These are phyloP conservation scores for Aspergillus brunneoviolaceus DNA, from an alignment of 2,329 filamentous ascomycete species.

Conservation along the genomic window DNA sequence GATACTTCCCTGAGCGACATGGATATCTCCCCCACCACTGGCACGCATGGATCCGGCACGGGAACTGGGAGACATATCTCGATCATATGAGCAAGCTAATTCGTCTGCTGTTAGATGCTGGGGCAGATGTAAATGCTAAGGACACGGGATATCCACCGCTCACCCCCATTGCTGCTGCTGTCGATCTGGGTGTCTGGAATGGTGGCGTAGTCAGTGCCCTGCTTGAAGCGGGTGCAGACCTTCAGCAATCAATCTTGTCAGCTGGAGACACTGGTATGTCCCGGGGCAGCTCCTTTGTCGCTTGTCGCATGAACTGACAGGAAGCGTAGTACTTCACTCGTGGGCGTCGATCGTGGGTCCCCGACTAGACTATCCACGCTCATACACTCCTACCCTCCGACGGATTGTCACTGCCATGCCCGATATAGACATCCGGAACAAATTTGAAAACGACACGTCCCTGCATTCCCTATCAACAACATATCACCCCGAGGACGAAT, in stretches of 20 bases:
- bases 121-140: conserved; percentile 18
- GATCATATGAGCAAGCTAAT: conserved; percentile 16
- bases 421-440: conserved; percentile 19
- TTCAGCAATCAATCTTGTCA: conserved; percentile 12
- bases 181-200: conserved; percentile 25
- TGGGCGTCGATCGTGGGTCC: conserved; percentile 24
- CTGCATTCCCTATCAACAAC: conserved; percentile 23
- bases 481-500: conserved; percentile 24
- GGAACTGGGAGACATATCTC: conserved; percentile 25
- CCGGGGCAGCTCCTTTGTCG: neutral
- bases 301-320: neutral
- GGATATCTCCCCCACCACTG: conserved; percentile 26
- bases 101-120: conserved; percentile 15
- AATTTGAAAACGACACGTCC: conserved; percentile 22
- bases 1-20: conserved; percentile 25
- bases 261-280: conserved; percentile 17
- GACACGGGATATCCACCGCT: conserved; percentile 16
- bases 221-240: conserved; percentile 21
- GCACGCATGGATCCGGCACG: conserved; percentile 34
- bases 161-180: conserved; percentile 25
- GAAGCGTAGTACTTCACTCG: conserved; percentile 21
- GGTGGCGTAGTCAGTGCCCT: conserved; percentile 25
- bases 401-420: conserved; percentile 17
- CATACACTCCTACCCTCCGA: conserved; percentile 21
- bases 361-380: conserved; percentile 24